These are phyloP conservation scores for Polyporus arcularius DNA, from an alignment of 768 basidiomycete species.

Conservation along the genomic window DNA sequence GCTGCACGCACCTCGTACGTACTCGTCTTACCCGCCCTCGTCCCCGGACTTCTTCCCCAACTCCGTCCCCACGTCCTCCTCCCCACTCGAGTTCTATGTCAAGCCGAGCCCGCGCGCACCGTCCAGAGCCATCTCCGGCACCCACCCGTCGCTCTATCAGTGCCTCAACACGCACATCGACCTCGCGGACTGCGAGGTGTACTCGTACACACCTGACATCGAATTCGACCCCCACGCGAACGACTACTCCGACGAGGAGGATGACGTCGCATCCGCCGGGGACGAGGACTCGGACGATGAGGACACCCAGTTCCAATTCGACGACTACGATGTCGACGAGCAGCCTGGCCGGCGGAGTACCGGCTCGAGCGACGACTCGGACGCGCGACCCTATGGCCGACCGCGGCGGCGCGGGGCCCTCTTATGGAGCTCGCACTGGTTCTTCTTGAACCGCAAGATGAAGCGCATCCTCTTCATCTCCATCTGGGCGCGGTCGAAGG, in stretches of 20 bases:
- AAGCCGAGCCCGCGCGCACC: conserved; percentile 64
- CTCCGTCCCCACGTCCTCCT: conserved; percentile 70
- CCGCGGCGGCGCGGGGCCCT: conserved; percentile 72
- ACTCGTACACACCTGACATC: conserved; percentile 89
- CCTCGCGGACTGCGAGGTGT: conserved; percentile 92
- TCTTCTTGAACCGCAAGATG: conserved; percentile 91
- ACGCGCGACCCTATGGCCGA: conserved; percentile 35
- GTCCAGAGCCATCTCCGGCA: conserved; percentile 74
- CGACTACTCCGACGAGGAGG: conserved; percentile 78
- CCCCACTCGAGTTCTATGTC: conserved; percentile 59
- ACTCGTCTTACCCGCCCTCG: conserved; percentile 83
- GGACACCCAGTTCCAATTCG: conserved; percentile 73
- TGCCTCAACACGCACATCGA: conserved; percentile 89
- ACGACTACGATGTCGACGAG: conserved; percentile 77
- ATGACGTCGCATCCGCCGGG: conserved; percentile 63
- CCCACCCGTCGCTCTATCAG: conserved; percentile 86
- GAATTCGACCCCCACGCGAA: conserved; percentile 93
- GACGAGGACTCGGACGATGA: conserved; percentile 68
- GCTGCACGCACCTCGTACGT: conserved; percentile 71
- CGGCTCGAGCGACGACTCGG: conserved; percentile 24
- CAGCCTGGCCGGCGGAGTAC: conserved; percentile 32
- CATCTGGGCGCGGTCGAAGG: conserved; percentile 82
- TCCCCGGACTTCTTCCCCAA: conserved; percentile 74
- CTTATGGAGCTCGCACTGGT: conserved; percentile 96
- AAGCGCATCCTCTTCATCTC: conserved; percentile 93